Percentiles rank a stretch among this genome's conserved stretches.
These are phyloP conservation scores for Haplosporangium gracile DNA, from an alignment of 192 early-diverging fungal genomes.

Conservation along the genomic window DNA sequence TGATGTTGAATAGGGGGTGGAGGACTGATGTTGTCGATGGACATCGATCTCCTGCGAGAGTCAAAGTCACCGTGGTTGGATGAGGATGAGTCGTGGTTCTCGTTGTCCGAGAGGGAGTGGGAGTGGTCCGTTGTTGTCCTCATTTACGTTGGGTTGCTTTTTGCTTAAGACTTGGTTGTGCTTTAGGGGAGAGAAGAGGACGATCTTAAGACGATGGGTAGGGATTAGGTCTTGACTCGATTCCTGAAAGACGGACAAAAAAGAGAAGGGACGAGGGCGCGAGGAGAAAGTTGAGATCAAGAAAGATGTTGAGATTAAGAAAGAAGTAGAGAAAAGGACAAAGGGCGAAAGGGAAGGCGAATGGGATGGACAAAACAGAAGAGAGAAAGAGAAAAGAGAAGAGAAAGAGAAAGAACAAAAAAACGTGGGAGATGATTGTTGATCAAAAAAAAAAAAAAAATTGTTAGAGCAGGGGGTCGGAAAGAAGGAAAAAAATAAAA, in stretches of 20 bases:
- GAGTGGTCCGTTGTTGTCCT: background rate
- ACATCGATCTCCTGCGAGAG: background rate
- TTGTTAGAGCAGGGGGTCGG: background rate
- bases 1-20: background rate
- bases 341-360: background rate
- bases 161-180: too few species aligned
- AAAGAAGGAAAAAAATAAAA: background rate
- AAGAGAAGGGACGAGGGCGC: background rate
- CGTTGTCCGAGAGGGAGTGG: background rate
- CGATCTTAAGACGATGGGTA: background rate
- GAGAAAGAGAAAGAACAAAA: background rate
- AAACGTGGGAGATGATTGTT: background rate
- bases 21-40: background rate
- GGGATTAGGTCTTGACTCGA: background rate
- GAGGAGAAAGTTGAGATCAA: background rate
- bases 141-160: background rate
- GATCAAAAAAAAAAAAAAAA: background rate
- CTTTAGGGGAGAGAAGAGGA: background rate
- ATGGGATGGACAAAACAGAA: background rate
- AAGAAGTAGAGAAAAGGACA: background rate
- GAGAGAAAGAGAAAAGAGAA: background rate
- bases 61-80: background rate
- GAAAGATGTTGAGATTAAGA: background rate
- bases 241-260: constrained; percentile 1
- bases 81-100: background rate